Evolutionary conservation across 345 rosid species (phyloP).

Genomic region (Noccaea bulbosa): DNA sequence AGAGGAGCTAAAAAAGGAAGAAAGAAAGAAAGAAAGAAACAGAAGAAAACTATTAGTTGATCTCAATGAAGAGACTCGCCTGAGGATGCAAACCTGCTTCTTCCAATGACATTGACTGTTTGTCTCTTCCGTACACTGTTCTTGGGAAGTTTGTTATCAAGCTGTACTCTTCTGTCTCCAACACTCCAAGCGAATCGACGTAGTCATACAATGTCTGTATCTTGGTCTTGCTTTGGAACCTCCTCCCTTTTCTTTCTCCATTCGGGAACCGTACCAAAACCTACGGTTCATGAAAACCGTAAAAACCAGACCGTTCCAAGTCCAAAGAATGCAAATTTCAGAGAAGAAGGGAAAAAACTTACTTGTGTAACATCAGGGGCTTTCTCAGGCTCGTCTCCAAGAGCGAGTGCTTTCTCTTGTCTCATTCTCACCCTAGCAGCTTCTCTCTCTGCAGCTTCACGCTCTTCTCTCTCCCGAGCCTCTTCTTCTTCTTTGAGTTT

Average conservation of each 20-base stretch:
- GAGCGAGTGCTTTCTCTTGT: slow-evolving; percentile 85
- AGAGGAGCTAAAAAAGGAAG: background rate
- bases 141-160: slow-evolving; percentile 94
- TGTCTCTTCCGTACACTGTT: slow-evolving; percentile 68
- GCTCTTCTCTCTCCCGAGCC: slow-evolving; percentile 79
- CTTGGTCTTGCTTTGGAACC: slow-evolving; percentile 63
- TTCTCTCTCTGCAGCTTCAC: slow-evolving; percentile 85
- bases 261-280: slow-evolving; percentile 88
- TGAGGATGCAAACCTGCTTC: slow-evolving; percentile 98
- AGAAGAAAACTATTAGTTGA: slow-evolving; percentile 48
- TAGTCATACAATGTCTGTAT: slow-evolving; percentile 79
- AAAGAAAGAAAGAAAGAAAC: background rate
- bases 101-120: slow-evolving; percentile 61
- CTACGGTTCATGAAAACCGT: slow-evolving; percentile 37
- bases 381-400: slow-evolving; percentile 89
- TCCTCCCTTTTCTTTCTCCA: slow-evolving; percentile 96
- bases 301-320: background rate
- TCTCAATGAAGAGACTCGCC: slow-evolving; percentile 97
- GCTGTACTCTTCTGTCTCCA: slow-evolving; percentile 72
- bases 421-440: slow-evolving; percentile 76
- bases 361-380: slow-evolving; percentile 92
- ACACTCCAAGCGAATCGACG: slow-evolving; percentile 86
- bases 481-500: slow-evolving; percentile 90
- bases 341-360: slow-evolving; percentile 30
- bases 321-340: background rate